Base-by-base conservation (phyloP, 2,329 filamentous ascomycete species). In the Penicillium janthinellum region DNA sequence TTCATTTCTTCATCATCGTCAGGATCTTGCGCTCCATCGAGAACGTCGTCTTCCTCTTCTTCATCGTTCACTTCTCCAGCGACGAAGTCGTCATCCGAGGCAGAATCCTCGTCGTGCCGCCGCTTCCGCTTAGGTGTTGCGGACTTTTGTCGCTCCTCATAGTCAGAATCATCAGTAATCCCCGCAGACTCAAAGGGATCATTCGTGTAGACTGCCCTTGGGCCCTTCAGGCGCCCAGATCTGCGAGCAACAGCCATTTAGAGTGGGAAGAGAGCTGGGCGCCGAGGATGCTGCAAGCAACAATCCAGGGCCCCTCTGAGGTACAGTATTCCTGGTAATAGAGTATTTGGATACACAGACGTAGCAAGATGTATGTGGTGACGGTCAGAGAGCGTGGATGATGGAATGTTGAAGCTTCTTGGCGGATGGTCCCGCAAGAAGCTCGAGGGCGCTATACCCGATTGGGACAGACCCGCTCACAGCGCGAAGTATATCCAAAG, bases 51-150 rank as follows among this genome's bases (percentile, higher is more conserved):
- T 8, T 58, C 66, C 5, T 58, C 64, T 14, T 65, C 64, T n/a
- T 65, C 66, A 10, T 57, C 56, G n/a, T 55, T 62, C 35, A 65
- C 67, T 39, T 61, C 62, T 25, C 64, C 64, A 4, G 63, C 67
- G 10, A 68, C 66, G 62, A 75, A 76, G 47, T 78, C 76, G 38
- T 75, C 72, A 57, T 78, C 76, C 1, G 73, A 73, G 0, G 64
- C 66, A 22, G 66, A 67, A 52, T 67, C 66, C 17, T 67, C 59
- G 14, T 48, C n/a, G 42, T 56, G 48, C 28, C 60, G 56, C 22
- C 60, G 52, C 60, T 58, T 62, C 44, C 44, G 62, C 44, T 67
- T 71, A n/a, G 53, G 48, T 39, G 61, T 63, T 15, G 57, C 44
- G 1, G 55, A 4, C n/a, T 28, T 44, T 28, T 37, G 49, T 4